Evolutionary conservation across 1,284 basidiomycete genomes (phyloP).

Genomic region (Cystobasidiaceae sp.): DNA sequence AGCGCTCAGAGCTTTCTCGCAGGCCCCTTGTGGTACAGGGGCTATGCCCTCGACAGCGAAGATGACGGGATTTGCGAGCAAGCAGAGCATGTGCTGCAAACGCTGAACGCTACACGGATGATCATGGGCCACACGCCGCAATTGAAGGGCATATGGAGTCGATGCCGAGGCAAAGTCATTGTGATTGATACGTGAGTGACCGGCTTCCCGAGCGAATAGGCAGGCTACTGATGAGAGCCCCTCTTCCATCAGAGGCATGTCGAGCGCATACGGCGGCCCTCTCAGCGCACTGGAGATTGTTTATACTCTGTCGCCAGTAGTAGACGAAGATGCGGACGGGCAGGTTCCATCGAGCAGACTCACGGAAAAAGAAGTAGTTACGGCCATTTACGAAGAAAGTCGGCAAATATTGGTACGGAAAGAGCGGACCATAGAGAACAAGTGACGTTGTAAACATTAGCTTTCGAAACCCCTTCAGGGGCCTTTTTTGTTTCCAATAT

Average conservation of each 20-base stretch:
- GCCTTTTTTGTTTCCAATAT: no score
- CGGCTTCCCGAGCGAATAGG: neutral
- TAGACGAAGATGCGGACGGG: neutral
- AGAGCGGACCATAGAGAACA: conserved; percentile 40
- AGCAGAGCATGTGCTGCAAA: conserved; percentile 63
- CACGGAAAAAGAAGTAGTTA: conserved; percentile 68
- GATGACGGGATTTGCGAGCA: conserved; percentile 59
- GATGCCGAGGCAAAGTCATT: conserved; percentile 79
- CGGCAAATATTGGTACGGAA: conserved; percentile 44
- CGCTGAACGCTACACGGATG: conserved; percentile 73
- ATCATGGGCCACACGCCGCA: conserved; percentile 93
- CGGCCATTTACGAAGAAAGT: conserved; percentile 59
- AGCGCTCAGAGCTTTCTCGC: neutral
- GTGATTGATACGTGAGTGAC: conserved; percentile 66
- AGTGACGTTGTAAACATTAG: conserved; percentile 32
- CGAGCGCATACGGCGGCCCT: conserved; percentile 85
- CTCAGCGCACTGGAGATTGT: conserved; percentile 78
- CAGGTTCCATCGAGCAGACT: neutral
- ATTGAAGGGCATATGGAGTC: conserved; percentile 71
- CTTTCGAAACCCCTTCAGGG: no score
- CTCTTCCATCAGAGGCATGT: conserved; percentile 57
- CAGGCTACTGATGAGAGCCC: neutral
- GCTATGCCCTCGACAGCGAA: conserved; percentile 72
- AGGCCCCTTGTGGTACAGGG: conserved; percentile 66
- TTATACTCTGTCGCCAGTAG: conserved; percentile 58